Conservation (phyloP, 768 basidiomycete species). For the Cubamyces lactineus region DNA sequence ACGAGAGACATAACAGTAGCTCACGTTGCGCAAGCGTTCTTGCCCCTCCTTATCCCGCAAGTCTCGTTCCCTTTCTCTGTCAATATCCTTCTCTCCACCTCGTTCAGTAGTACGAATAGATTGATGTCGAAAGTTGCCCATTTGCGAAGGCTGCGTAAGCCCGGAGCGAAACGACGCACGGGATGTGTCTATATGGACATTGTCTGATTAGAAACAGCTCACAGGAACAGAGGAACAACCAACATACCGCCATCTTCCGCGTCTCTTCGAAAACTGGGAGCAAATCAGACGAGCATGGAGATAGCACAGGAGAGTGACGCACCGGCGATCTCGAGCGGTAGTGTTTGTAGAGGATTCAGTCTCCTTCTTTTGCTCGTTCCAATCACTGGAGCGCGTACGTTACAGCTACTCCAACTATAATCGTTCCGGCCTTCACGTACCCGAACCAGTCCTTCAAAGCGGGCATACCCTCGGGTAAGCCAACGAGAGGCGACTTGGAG, state of each 20-base stretch:
- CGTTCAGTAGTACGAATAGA: constrained; percentile 72
- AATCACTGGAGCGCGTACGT: constrained; percentile 37
- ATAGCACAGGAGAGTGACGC: constrained; percentile 4
- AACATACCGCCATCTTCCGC: constrained; percentile 69
- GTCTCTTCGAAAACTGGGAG: constrained; percentile 71
- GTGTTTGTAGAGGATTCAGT: constrained; percentile 56
- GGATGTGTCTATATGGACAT: constrained; percentile 48
- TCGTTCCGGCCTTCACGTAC: constrained; percentile 47
- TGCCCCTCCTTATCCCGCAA: constrained; percentile 75
- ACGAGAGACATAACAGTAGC: constrained; percentile 34
- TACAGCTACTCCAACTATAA: not conserved
- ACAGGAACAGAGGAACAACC: not conserved
- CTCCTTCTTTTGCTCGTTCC: constrained; percentile 80
- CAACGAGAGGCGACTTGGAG: constrained; percentile 75
- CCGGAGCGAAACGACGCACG: constrained; percentile 74
- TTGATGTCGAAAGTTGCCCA: constrained; percentile 93
- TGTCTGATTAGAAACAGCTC: not conserved
- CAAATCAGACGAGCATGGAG: constrained; percentile 20
- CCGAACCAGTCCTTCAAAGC: constrained; percentile 87
- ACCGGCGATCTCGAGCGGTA: constrained; percentile 72
- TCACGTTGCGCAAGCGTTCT: constrained; percentile 75
- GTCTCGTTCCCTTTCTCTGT: constrained; percentile 55
- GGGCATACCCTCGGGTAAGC: constrained; percentile 76
- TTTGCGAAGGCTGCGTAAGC: constrained; percentile 83
- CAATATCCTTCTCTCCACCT: constrained; percentile 42